Evolutionary conservation across 2,329 filamentous ascomycete species (phyloP).

Genomic region (Orbilia javanica): DNA sequence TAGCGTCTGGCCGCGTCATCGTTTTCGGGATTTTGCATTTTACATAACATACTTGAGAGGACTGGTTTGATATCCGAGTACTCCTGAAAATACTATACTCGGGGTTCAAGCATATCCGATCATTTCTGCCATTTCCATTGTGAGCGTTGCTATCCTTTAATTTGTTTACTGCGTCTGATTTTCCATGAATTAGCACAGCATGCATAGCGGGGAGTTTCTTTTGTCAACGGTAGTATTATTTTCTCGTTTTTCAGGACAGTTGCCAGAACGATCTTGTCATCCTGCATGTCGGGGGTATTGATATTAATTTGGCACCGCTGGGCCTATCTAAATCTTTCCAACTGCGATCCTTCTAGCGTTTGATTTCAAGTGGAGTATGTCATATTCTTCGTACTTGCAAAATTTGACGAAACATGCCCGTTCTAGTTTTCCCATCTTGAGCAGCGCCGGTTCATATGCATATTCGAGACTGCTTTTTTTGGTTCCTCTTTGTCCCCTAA

Average conservation of each 20-base stretch:
- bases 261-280: background rate
- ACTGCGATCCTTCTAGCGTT: background rate
- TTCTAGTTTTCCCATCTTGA: background rate
- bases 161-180: background rate
- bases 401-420: background rate
- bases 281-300: background rate
- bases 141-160: background rate
- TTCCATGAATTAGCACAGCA: conserved; percentile 14
- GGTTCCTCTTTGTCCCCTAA: background rate
- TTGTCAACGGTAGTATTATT: conserved; percentile 13
- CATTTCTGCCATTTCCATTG: background rate
- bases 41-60: background rate
- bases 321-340: background rate
- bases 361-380: conserved; percentile 4
- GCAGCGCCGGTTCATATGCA: background rate
- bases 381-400: background rate
- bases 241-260: background rate
- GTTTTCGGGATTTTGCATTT: background rate
- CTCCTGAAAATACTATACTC: background rate
- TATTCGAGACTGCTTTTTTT: conserved; percentile 9
- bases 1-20: conserved; percentile 13
- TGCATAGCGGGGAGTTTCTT: conserved; percentile 57
- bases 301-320: background rate
- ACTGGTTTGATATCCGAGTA: background rate
- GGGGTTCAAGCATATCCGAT: background rate